phyloP scores from a whole-genome alignment of 371 early-diverging fungal genomes.

The Mucor racemosus region DNA sequence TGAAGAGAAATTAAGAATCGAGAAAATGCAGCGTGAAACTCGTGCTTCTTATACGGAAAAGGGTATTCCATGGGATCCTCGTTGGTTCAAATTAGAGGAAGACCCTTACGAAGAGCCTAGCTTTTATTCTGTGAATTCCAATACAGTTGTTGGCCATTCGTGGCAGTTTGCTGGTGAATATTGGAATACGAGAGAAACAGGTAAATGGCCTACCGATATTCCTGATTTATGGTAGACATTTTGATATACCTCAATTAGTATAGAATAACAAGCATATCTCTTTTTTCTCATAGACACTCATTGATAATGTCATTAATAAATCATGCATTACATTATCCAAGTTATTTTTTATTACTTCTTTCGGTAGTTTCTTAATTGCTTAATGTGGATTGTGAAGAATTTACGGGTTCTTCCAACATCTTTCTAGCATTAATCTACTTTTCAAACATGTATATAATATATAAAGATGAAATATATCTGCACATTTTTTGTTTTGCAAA shows the following conservation, averaged over 20 bases:
- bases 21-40: slow-evolving; percentile 83
- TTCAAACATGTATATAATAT: no score
- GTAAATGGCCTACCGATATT: slow-evolving; percentile 52
- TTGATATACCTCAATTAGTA: not conserved
- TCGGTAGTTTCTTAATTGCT: no score
- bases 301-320: not conserved
- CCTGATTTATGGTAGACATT: slow-evolving; percentile 29
- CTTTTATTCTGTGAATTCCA: not conserved
- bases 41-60: not conserved
- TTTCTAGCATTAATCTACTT: no score
- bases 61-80: not conserved
- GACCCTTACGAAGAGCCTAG: not conserved
- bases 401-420: no score
- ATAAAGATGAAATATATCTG: no score
- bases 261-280: not conserved
- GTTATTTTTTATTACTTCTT: no score
- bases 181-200: slow-evolving; percentile 68
- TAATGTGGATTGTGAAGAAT: no score
- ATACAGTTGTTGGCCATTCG: slow-evolving; percentile 43
- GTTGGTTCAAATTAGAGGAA: slow-evolving; percentile 13
- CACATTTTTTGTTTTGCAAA: no score
- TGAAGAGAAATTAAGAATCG: slow-evolving; percentile 78
- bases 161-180: slow-evolving; percentile 82
- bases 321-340: not conserved
- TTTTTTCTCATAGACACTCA: no score